A percentile compares a stretch with the other conserved stretches of the same genome.
Evolutionary conservation across 148 eudicot genomes (phyloP).

Genomic region (Nepenthes gracilis): DNA sequence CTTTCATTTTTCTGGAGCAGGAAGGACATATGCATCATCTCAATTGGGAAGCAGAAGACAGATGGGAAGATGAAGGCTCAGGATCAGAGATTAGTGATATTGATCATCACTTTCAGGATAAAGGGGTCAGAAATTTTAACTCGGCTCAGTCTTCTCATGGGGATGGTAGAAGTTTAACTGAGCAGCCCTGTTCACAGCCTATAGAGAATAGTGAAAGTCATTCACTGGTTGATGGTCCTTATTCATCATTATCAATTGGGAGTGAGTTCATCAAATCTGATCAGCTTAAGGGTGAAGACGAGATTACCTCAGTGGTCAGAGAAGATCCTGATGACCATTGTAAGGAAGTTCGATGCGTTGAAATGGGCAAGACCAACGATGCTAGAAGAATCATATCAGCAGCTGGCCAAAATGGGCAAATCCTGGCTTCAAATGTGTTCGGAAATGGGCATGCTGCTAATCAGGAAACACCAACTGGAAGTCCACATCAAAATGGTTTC

Average conservation of each 20-base stretch:
- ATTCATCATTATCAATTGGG: neutral
- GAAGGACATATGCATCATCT: conserved; percentile 19
- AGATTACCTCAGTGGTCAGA: conserved; percentile 14
- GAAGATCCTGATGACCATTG: conserved; percentile 52
- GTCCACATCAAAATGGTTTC: conserved; percentile 26
- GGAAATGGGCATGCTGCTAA: conserved; percentile 14
- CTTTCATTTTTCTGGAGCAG: conserved; percentile 14
- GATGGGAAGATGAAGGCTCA: conserved; percentile 42
- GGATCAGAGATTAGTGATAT: conserved; percentile 30
- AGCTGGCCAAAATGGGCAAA: conserved; percentile 25
- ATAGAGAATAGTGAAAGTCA: conserved; percentile 2
- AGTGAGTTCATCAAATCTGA: neutral
- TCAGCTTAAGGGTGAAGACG: conserved; percentile 10
- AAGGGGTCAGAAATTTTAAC: conserved; percentile 12
- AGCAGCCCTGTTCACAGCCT: neutral
- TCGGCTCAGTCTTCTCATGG: conserved; percentile 12
- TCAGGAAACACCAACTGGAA: conserved; percentile 18
- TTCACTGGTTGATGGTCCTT: conserved; percentile 8
- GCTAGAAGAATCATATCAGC: conserved; percentile 15
- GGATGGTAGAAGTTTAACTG: neutral
- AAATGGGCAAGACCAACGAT: conserved; percentile 41
- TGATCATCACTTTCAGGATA: conserved; percentile 17
- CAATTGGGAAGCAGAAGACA: conserved; percentile 34
- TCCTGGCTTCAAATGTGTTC: conserved; percentile 11
- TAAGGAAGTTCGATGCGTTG: conserved; percentile 74